phyloP scores from a whole-genome alignment of 192 early-diverging fungal species.

The Kickxella alabastrina region DNA sequence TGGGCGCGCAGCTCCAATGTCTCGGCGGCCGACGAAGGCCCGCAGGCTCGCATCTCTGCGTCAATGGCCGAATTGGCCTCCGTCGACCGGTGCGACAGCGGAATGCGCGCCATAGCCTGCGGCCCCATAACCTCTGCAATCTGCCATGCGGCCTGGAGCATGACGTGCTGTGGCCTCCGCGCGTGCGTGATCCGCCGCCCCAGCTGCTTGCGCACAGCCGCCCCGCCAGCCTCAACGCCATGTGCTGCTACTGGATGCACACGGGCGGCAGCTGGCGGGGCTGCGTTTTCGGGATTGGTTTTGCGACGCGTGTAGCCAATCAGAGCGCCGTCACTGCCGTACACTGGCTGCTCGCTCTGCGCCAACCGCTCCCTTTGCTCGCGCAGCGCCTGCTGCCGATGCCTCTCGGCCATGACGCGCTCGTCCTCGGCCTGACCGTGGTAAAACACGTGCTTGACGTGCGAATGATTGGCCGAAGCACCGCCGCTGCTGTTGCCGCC shows the following conservation, averaged over 20 bases:
- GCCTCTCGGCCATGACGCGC: conserved; percentile 35
- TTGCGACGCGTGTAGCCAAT: conserved; percentile 35
- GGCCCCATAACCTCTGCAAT: conserved; percentile 25
- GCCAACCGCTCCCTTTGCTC: conserved; percentile 40
- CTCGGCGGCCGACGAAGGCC: conserved; percentile 15
- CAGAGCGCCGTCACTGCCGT: conserved; percentile 37
- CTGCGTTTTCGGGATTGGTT: conserved; percentile 1
- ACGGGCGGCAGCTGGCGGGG: background rate
- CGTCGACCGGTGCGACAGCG: background rate
- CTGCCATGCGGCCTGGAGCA: conserved; percentile 43
- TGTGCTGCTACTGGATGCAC: conserved; percentile 2
- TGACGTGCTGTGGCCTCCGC: conserved; percentile 21
- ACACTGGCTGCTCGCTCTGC: conserved; percentile 5
- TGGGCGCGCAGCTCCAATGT: conserved; percentile 17
- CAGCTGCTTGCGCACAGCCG: conserved; percentile 27
- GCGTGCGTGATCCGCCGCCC: conserved; percentile 47
- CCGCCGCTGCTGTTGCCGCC: background rate
- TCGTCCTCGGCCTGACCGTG: conserved; percentile 46
- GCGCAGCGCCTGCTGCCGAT: conserved; percentile 32
- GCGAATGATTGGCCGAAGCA: conserved; percentile 10
- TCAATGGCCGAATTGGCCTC: conserved; percentile 5
- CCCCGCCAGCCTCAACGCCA: background rate
- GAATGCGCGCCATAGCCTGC: conserved; percentile 7
- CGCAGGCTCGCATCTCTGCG: background rate
- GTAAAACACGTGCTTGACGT: conserved; percentile 48